Conservation (phyloP, 1,284 basidiomycete genomes). For the Retiboletus flavoniger region DNA sequence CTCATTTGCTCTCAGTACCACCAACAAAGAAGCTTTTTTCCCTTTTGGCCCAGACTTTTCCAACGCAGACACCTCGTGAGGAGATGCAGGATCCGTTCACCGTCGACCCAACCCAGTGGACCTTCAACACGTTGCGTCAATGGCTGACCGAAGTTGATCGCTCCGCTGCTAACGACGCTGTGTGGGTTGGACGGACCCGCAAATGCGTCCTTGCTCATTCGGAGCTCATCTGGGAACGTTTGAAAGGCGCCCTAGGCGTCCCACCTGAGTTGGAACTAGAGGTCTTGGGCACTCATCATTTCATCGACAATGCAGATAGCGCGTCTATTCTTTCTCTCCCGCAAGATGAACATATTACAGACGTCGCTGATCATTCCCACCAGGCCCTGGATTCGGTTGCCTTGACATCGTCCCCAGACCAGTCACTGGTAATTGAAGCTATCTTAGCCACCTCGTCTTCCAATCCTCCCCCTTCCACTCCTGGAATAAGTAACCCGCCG, state of each 20-base stretch:
- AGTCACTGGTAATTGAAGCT: slow-evolving; percentile 26
- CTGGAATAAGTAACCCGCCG: slow-evolving; percentile 32
- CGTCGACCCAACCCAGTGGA: slow-evolving; percentile 24
- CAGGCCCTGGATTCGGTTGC: background rate
- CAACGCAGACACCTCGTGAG: slow-evolving; percentile 29
- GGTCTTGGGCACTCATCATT: slow-evolving; percentile 13
- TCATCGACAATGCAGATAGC: slow-evolving; percentile 15
- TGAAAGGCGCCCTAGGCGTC: slow-evolving; percentile 75
- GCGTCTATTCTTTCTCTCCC: background rate
- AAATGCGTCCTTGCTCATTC: slow-evolving; percentile 66
- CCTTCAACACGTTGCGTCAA: slow-evolving; percentile 34
- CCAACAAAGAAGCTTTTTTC: slow-evolving; percentile 68
- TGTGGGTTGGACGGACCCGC: slow-evolving; percentile 65
- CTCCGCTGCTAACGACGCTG: slow-evolving; percentile 53
- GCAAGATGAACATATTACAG: background rate
- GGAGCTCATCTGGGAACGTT: slow-evolving; percentile 79
- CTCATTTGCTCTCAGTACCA: slow-evolving; percentile 55
- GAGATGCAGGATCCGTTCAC: slow-evolving; percentile 25
- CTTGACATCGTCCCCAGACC: slow-evolving; percentile 8
- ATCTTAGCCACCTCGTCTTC: slow-evolving; percentile 35
- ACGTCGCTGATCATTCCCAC: background rate
- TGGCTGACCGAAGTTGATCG: slow-evolving; percentile 65
- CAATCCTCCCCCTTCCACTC: slow-evolving; percentile 34
- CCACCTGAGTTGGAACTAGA: slow-evolving; percentile 71
- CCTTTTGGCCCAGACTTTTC: slow-evolving; percentile 68